Base-by-base conservation (phyloP, 208 protist genomes). In the Leishmania guyanensis region DNA sequence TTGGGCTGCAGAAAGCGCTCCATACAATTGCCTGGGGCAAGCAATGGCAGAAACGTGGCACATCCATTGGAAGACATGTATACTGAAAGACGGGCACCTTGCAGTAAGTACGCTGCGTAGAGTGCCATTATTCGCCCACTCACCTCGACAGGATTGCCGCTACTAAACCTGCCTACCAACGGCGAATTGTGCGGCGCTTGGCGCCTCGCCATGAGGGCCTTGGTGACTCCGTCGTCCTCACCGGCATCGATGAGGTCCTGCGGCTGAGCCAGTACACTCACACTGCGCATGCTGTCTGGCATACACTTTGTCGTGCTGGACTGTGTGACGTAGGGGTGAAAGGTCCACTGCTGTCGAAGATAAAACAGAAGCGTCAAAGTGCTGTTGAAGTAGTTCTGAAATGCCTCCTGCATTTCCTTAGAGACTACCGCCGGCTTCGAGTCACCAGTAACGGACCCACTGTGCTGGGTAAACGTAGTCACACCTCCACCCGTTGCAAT, bases 221-320 rank as follows among this genome's bases (percentile, higher is more conserved):
- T 88, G 29, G 93, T 94, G 51, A 95, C 89, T 54, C 89, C 86
- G 82, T 95, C 91, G 79, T 94, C 91, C 16, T 92, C 88, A 39
- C 89, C 88, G 17, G 82, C 78, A 64, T 93, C 85, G 2, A 92
- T 69, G 8, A 97, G 81, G 77, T 85, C 88, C 20, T 79, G 68
- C 36, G 82, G 71, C 43, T 84, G 81, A 22, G 84, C 93, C 73
- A 97, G 87, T 5, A 90, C 80, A 66, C 90, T 87, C 39, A 95
- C 70, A 53, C 82, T 82, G n/a, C 82, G 78, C 74, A 82, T 78
- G 74, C 82, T 86, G 78, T 79, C 82, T 36, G 82, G 46, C 53
- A 54, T 60, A 53, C 82, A 86, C 66, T 79, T 82, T 39, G 80
- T 83, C 71, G 80, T 56, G 48, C 36, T 48, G 12, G 80, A 87